Evolutionary conservation across 2,329 filamentous ascomycete genomes (phyloP).

Genomic region (Fusarium siculi): DNA sequence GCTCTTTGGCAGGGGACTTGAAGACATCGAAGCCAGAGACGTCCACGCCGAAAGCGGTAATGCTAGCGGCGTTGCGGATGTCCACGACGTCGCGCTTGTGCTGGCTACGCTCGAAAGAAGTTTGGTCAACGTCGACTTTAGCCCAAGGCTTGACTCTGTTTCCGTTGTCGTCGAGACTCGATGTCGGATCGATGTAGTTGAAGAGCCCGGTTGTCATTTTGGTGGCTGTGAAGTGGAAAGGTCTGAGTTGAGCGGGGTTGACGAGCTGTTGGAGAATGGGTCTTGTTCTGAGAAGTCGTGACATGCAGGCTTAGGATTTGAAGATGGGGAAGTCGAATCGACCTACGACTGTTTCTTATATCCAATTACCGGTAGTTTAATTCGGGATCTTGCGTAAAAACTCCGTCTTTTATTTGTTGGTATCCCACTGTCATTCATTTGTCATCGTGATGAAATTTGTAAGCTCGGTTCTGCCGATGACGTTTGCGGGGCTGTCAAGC

Average conservation of each 20-base stretch:
- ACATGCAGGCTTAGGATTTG: neutral
- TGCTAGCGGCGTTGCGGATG: constrained; percentile 34
- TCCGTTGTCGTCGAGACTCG: constrained; percentile 19
- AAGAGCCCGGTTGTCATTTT: constrained; percentile 35
- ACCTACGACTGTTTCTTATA: neutral
- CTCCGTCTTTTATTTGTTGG: neutral
- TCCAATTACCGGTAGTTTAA: neutral
- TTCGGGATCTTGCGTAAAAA: constrained; percentile 19
- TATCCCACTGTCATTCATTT: constrained; percentile 21
- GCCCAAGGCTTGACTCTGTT: constrained; percentile 33
- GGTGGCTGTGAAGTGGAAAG: neutral
- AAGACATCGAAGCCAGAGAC: constrained; percentile 43
- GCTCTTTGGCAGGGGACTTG: constrained; percentile 56
- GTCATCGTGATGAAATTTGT: constrained; percentile 24
- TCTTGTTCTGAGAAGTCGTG: constrained; percentile 2
- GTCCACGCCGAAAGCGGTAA: constrained; percentile 35
- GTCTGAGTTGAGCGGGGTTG: constrained; percentile 8
- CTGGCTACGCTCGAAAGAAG: constrained; percentile 34
- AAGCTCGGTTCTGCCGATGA: constrained; percentile 10
- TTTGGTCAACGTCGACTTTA: constrained; percentile 40
- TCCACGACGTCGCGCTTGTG: constrained; percentile 36
- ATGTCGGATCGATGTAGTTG: constrained; percentile 31
- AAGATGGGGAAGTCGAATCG: neutral
- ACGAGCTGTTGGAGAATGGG: neutral
- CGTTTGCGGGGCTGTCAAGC: constrained; percentile 4